These are phyloP conservation scores for Ganoderma leucocontextum DNA, from an alignment of 1,284 basidiomycete species.

Conservation along the genomic window DNA sequence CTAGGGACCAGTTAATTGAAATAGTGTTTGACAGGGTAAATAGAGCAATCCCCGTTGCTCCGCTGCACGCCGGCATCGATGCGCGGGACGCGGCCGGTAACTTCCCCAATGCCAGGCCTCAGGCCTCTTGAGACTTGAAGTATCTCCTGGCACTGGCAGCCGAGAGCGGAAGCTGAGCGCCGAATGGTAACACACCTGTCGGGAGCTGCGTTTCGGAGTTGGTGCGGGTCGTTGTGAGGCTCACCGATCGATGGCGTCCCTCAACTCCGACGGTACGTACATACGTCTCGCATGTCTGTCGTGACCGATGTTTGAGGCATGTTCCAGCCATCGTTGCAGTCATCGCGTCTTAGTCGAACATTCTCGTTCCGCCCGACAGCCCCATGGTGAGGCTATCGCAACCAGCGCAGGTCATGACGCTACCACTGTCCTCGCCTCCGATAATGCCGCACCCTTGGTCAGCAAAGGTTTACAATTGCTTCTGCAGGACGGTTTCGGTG, in stretches of 20 bases:
- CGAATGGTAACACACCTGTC: neutral
- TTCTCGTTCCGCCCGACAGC: neutral
- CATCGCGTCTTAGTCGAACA: neutral
- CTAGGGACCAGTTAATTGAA: neutral
- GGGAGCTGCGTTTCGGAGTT: neutral
- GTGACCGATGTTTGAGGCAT: neutral
- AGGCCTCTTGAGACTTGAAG: neutral
- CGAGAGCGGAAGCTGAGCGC: neutral
- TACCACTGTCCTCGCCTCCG: conserved; percentile 8
- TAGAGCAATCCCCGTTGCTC: neutral
- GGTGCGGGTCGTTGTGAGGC: neutral
- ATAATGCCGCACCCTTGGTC: conserved; percentile 12
- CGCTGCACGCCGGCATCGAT: neutral
- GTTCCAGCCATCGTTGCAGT: neutral
- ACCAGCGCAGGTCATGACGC: conserved; percentile 9
- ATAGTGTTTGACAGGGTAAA: neutral
- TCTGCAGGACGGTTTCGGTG: neutral
- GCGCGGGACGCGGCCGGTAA: neutral
- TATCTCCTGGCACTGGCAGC: neutral
- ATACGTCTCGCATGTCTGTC: neutral
- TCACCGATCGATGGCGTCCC: neutral
- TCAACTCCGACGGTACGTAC: neutral
- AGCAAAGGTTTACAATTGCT: conserved; percentile 7
- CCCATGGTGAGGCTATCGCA: conserved; percentile 1
- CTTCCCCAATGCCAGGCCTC: neutral